A percentile compares a stretch with the other conserved stretches of the same genome.
phyloP scores from a whole-genome alignment of 495 filamentous ascomycete genomes.

The Tetracladium setigerum region DNA sequence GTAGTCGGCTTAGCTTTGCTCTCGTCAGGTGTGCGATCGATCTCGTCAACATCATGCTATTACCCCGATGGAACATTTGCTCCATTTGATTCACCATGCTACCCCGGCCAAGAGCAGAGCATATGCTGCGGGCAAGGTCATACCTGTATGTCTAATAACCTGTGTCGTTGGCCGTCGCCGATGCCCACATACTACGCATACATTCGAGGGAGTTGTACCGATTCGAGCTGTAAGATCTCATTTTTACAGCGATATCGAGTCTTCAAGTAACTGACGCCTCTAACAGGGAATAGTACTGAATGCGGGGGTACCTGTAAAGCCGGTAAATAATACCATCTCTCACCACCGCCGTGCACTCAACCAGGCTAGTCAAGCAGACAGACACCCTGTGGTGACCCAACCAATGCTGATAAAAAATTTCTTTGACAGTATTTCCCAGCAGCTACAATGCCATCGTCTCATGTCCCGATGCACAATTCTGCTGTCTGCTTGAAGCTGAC shows the following conservation, averaged over 20 bases:
- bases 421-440: neutral
- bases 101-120: neutral
- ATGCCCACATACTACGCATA: neutral
- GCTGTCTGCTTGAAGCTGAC: neutral
- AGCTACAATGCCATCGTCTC: neutral
- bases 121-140: constrained; percentile 4
- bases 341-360: neutral
- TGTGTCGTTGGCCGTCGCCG: neutral
- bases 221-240: constrained; percentile 4
- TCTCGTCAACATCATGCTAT: neutral
- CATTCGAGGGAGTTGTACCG: constrained; percentile 4
- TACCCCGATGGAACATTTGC: constrained; percentile 4
- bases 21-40: no score
- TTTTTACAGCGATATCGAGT: neutral
- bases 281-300: constrained; percentile 2
- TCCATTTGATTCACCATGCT: constrained; percentile 1
- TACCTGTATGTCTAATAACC: constrained; percentile 6
- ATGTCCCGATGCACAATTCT: constrained; percentile 1
- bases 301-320: constrained; percentile 1
- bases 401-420: neutral
- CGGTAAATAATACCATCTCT: neutral
- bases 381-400: no score
- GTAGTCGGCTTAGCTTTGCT: no score
- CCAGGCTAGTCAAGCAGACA: no score
- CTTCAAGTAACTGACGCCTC: no score